A percentile compares a stretch with the other conserved stretches of the same genome.
phyloP scores from a whole-genome alignment of 352 stramenopile genomes.

The Pythium oligandrum region DNA sequence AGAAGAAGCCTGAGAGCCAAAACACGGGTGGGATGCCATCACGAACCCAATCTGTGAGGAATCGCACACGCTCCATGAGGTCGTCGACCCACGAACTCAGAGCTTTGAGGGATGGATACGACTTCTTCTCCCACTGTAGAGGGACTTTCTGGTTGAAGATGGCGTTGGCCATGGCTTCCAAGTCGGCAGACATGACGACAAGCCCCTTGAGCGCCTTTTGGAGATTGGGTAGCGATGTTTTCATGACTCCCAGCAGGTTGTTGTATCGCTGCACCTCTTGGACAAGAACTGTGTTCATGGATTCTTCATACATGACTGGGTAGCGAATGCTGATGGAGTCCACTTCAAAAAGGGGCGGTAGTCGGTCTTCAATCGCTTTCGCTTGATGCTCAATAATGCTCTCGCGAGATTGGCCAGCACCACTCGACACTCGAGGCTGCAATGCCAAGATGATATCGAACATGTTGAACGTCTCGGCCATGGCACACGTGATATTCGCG shows the following conservation, averaged over 20 bases:
- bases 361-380: constrained; percentile 71
- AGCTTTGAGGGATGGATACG: constrained; percentile 90
- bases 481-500: constrained; percentile 91
- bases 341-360: constrained; percentile 79
- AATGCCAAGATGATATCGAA: constrained; percentile 85
- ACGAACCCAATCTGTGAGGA: constrained; percentile 60
- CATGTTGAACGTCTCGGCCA: constrained; percentile 87
- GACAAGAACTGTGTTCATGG: constrained; percentile 90
- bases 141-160: constrained; percentile 89
- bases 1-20: constrained; percentile 83
- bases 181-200: constrained; percentile 55
- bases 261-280: constrained; percentile 92
- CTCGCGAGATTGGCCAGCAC: constrained; percentile 77
- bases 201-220: constrained; percentile 84
- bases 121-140: constrained; percentile 81
- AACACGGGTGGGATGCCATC: constrained; percentile 50
- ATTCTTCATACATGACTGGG: constrained; percentile 87
- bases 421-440: constrained; percentile 75
- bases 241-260: constrained; percentile 78
- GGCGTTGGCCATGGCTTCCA: constrained; percentile 76
- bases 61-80: constrained; percentile 66
- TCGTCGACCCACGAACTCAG: constrained; percentile 87
- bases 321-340: constrained; percentile 83
- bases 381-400: constrained; percentile 86
- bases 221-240: constrained; percentile 72